Evolutionary conservation across 331 rosid genomes (phyloP).

Genomic region (Pyrus hybrid): DNA sequence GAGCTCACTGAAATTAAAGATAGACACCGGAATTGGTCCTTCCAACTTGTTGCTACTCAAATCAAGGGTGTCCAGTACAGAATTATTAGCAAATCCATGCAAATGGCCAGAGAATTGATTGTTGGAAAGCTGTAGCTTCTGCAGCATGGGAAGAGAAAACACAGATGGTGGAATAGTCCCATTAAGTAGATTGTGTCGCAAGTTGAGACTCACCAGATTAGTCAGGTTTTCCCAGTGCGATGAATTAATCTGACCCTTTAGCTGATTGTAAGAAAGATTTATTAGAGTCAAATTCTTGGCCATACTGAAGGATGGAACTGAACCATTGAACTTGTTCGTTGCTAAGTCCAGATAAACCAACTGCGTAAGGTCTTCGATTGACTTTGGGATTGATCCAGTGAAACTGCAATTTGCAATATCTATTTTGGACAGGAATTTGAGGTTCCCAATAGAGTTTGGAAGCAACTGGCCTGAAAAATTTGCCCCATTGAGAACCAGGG

Average conservation of each 20-base stretch:
- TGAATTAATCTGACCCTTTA: conserved; percentile 15
- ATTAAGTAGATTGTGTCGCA: conserved; percentile 9
- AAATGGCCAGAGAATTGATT: conserved; percentile 31
- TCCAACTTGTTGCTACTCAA: conserved; percentile 31
- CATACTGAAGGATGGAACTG: conserved; percentile 27
- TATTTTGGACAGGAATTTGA: not conserved
- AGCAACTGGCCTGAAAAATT: conserved; percentile 7
- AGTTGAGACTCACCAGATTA: conserved; percentile 9
- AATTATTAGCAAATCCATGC: not conserved
- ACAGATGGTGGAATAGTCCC: conserved; percentile 12
- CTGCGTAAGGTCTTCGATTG: not conserved
- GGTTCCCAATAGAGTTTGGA: conserved; percentile 14
- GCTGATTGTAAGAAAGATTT: conserved; percentile 14
- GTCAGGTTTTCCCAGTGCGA: conserved; percentile 10
- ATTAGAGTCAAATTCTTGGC: conserved; percentile 6
- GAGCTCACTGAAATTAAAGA: conserved; percentile 19
- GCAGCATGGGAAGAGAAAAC: conserved; percentile 10
- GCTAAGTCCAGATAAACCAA: conserved; percentile 3
- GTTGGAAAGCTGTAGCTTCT: conserved; percentile 19
- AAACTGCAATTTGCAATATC: conserved; percentile 1
- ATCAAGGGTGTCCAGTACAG: conserved; percentile 32
- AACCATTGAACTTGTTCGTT: not conserved
- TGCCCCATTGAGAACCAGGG: not conserved
- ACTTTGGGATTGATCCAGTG: conserved; percentile 12
- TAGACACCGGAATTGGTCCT: conserved; percentile 26